phyloP scores from a whole-genome alignment of 305 asterid species.

The Solanum aculeatissimum region DNA sequence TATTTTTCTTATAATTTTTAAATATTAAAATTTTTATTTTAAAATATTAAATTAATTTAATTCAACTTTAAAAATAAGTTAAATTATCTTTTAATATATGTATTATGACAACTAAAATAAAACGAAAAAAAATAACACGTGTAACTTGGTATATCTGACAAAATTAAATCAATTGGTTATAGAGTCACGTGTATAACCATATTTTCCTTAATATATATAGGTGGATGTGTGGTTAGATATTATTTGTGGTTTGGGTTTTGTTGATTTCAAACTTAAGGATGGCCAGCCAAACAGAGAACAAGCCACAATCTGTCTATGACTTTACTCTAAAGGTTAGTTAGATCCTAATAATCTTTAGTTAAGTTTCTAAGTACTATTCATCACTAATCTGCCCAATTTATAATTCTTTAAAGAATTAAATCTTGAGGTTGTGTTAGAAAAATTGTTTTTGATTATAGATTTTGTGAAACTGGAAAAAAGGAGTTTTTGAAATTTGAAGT shows the following conservation, averaged over 20 bases:
- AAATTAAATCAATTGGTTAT: too few relatives aligned
- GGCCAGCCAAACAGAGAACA: constrained; percentile 4
- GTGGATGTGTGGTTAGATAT: background rate
- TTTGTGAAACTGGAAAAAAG: background rate
- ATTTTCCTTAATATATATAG: background rate
- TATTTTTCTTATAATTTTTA: too few relatives aligned
- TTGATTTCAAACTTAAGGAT: background rate
- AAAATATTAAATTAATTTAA: too few relatives aligned
- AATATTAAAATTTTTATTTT: too few relatives aligned
- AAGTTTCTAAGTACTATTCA: too few relatives aligned
- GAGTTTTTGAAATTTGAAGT: background rate
- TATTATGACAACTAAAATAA: too few relatives aligned
- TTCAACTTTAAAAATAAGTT: too few relatives aligned
- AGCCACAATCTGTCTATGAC: constrained; percentile 1
- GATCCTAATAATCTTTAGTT: background rate
- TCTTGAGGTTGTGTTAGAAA: background rate
- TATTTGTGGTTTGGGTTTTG: background rate
- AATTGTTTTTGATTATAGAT: background rate
- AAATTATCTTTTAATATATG: too few relatives aligned
- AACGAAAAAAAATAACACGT: too few relatives aligned
- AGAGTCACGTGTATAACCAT: too few relatives aligned
- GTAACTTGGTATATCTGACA: too few relatives aligned
- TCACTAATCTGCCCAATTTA: too few relatives aligned
- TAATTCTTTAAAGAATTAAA: background rate
- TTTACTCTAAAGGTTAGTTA: constrained; percentile 9